Evolutionary conservation across 129 eudicot genomes (phyloP).

Genomic region (Artemisia annua): DNA sequence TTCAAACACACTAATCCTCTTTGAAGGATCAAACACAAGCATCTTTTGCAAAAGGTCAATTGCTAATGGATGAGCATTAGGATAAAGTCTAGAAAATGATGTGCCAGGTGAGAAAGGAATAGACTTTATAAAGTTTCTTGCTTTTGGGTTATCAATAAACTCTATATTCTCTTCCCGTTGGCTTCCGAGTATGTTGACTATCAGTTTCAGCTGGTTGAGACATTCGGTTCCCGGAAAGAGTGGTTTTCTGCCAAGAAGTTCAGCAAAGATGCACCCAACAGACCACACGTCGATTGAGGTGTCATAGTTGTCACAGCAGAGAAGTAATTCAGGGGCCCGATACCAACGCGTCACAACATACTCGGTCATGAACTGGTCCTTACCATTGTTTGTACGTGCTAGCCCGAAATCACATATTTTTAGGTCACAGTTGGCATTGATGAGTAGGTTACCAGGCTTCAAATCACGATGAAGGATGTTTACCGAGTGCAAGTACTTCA

Average conservation of each 20-base stretch:
- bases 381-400: slow-evolving; percentile 66
- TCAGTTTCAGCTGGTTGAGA: slow-evolving; percentile 73
- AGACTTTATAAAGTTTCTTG: slow-evolving; percentile 62
- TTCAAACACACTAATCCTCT: slow-evolving; percentile 71
- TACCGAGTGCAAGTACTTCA: slow-evolving; percentile 74
- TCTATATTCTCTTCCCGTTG: slow-evolving; percentile 62
- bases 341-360: slow-evolving; percentile 82
- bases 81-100: slow-evolving; percentile 58
- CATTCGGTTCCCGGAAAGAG: slow-evolving; percentile 81
- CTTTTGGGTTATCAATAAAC: slow-evolving; percentile 78
- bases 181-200: slow-evolving; percentile 68
- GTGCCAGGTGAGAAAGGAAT: slow-evolving; percentile 69
- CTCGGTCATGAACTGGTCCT: slow-evolving; percentile 74
- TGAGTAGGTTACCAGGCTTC: slow-evolving; percentile 72
- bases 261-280: slow-evolving; percentile 88
- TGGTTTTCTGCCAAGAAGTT: slow-evolving; percentile 79
- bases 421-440: slow-evolving; percentile 70
- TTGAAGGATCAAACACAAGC: slow-evolving; percentile 75
- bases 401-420: slow-evolving; percentile 73
- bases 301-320: slow-evolving; percentile 79
- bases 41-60: slow-evolving; percentile 71
- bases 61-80: slow-evolving; percentile 68
- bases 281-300: slow-evolving; percentile 86
- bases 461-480: slow-evolving; percentile 74
- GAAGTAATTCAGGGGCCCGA: slow-evolving; percentile 80